phyloP scores from a whole-genome alignment of 1,284 basidiomycete genomes.

The Afroboletus lepidellus region DNA sequence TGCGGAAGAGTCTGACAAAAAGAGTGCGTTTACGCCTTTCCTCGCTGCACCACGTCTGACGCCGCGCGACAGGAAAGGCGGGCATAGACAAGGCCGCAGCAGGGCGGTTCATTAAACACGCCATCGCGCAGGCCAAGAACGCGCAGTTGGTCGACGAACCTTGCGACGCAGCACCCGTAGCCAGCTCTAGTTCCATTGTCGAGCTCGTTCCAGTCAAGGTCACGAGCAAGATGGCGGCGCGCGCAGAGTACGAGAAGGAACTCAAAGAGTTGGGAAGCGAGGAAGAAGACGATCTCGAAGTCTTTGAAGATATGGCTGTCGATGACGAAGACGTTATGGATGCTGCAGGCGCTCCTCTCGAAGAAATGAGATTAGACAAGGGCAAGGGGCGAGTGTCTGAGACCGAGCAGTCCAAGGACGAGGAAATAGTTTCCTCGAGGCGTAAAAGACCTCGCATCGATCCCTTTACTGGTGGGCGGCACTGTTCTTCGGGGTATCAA shows the following conservation, averaged over 20 bases:
- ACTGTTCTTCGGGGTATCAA: neutral
- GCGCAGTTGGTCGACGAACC: constrained; percentile 33
- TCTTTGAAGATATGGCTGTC: constrained; percentile 44
- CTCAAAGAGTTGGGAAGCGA: constrained; percentile 46
- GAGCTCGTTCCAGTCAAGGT: constrained; percentile 50
- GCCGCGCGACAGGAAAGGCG: constrained; percentile 15
- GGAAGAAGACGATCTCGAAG: constrained; percentile 43
- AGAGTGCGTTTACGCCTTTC: constrained; percentile 42
- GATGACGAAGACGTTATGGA: constrained; percentile 23
- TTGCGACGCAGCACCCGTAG: constrained; percentile 3
- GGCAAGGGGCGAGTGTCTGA: constrained; percentile 41
- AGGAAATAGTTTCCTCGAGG: constrained; percentile 35
- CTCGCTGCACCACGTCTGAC: neutral
- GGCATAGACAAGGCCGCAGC: constrained; percentile 74
- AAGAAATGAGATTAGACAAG: constrained; percentile 35
- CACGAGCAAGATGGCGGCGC: constrained; percentile 67
- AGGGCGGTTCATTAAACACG: constrained; percentile 76
- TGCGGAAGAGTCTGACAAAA: constrained; percentile 60
- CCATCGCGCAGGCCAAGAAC: constrained; percentile 63
- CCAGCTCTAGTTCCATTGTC: constrained; percentile 16
- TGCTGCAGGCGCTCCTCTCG: constrained; percentile 4
- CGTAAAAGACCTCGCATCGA: constrained; percentile 55
- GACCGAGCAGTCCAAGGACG: constrained; percentile 15
- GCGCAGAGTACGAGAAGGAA: constrained; percentile 58
- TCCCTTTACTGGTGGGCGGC: constrained; percentile 57